Conservation (phyloP, 2,329 filamentous ascomycete species). For the Ambrosiella cleistominuta region DNA sequence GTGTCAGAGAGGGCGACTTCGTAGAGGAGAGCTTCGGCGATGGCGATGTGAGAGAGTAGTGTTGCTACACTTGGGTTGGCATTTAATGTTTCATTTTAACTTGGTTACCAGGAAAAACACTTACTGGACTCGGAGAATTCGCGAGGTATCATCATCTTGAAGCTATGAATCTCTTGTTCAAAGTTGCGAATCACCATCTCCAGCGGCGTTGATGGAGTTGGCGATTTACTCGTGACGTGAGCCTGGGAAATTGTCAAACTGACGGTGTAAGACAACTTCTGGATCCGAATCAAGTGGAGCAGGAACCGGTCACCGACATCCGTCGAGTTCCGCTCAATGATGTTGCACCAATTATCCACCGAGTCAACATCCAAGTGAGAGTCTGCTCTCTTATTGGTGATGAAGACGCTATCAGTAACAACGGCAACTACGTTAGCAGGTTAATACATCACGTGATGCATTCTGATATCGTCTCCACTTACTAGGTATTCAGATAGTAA, state of each 20-base stretch:
- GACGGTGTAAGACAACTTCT: conserved; percentile 32
- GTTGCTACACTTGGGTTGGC: conserved; percentile 18
- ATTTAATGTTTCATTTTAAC: background rate
- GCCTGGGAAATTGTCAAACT: conserved; percentile 22
- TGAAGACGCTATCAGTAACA: conserved; percentile 21
- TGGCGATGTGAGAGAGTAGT: conserved; percentile 25
- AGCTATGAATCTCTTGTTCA: conserved; percentile 26
- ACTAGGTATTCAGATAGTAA: conserved; percentile 34
- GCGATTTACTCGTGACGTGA: conserved; percentile 9
- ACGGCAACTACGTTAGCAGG: background rate
- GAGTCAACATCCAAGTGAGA: conserved; percentile 29
- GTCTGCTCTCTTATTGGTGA: conserved; percentile 30
- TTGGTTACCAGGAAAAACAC: conserved; percentile 7
- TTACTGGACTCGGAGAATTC: conserved; percentile 21
- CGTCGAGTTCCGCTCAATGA: conserved; percentile 26
- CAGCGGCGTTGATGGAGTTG: conserved; percentile 19
- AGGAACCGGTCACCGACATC: conserved; percentile 27
- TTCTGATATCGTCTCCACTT: conserved; percentile 14
- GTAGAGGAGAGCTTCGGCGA: conserved; percentile 30
- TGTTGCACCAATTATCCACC: conserved; percentile 26
- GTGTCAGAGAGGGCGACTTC: conserved; percentile 28
- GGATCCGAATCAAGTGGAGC: conserved; percentile 28
- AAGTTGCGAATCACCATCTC: conserved; percentile 26
- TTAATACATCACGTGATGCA: too few species aligned
- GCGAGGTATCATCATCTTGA: conserved; percentile 22